Percentiles rank a stretch among this genome's conserved stretches.
Evolutionary conservation across 805 yeast genomes (phyloP).

Genomic region (Clavispora santaluciae): DNA sequence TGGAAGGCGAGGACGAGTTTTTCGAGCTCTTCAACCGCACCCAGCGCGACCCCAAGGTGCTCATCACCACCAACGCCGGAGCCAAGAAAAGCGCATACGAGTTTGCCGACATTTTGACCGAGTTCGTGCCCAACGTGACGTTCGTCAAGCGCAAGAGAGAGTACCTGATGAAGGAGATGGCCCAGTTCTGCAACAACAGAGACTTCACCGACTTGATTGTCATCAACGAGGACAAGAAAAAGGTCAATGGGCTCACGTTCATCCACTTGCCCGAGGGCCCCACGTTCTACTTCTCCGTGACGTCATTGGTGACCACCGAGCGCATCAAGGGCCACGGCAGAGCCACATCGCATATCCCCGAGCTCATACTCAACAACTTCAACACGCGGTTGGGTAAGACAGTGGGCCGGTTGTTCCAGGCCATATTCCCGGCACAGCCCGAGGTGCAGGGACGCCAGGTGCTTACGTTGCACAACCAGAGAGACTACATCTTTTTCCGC

Average conservation of each 20-base stretch:
- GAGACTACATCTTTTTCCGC: slow-evolving; percentile 93
- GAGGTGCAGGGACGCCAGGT: slow-evolving; percentile 96
- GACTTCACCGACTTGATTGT: slow-evolving; percentile 85
- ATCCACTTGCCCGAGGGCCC: slow-evolving; percentile 96
- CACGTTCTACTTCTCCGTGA: slow-evolving; percentile 81
- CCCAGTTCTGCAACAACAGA: slow-evolving; percentile 73
- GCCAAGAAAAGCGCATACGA: slow-evolving; percentile 86
- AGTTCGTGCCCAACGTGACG: slow-evolving; percentile 77
- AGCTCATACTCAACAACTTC: slow-evolving; percentile 86
- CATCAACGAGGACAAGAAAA: slow-evolving; percentile 90
- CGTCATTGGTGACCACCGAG: slow-evolving; percentile 71
- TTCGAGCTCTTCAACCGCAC: slow-evolving; percentile 21
- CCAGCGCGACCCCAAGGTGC: slow-evolving; percentile 70
- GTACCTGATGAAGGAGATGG: slow-evolving; percentile 81
- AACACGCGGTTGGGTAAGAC: slow-evolving; percentile 90
- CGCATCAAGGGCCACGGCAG: slow-evolving; percentile 83
- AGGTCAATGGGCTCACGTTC: slow-evolving; percentile 86
- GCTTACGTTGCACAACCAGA: slow-evolving; percentile 90
- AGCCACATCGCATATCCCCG: slow-evolving; percentile 89
- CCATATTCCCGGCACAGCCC: slow-evolving; percentile 88
- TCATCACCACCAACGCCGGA: slow-evolving; percentile 81
- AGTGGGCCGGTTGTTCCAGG: slow-evolving; percentile 86
- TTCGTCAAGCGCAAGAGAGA: slow-evolving; percentile 86
- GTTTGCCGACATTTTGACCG: slow-evolving; percentile 82
- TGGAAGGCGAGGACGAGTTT: slow-evolving; percentile 65